phyloP scores from a whole-genome alignment of 2,329 filamentous ascomycete genomes.

The Venturiaceae sp. region DNA sequence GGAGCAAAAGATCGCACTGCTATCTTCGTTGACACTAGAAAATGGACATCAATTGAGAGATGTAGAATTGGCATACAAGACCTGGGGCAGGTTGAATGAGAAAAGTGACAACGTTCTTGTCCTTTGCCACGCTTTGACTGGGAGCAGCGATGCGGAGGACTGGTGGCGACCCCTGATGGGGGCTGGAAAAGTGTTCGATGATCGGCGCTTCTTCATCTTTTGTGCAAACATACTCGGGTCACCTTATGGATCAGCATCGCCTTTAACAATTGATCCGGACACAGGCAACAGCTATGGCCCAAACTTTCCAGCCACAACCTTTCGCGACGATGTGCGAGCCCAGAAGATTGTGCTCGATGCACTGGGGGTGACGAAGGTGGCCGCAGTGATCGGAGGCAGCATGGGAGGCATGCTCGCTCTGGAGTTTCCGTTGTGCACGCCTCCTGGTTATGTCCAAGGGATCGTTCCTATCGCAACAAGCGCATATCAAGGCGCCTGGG shows the following conservation, averaged over 20 bases:
- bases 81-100: slow-evolving; percentile 20
- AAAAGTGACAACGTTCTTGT: slow-evolving; percentile 58
- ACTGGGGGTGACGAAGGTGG: slow-evolving; percentile 43
- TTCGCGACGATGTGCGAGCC: slow-evolving; percentile 24
- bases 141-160: slow-evolving; percentile 44
- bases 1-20: slow-evolving; percentile 18
- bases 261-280: slow-evolving; percentile 24
- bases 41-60: slow-evolving; percentile 17
- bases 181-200: slow-evolving; percentile 43
- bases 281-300: slow-evolving; percentile 12
- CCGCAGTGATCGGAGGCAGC: slow-evolving; percentile 45
- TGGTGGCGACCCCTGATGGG: slow-evolving; percentile 49
- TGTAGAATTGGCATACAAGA: slow-evolving; percentile 23
- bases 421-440: slow-evolving; percentile 40
- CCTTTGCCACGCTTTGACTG: slow-evolving; percentile 42
- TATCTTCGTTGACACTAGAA: slow-evolving; percentile 19
- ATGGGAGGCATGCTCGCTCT: slow-evolving; percentile 51
- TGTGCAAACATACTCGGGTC: slow-evolving; percentile 46
- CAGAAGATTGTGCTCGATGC: slow-evolving; percentile 46
- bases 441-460: slow-evolving; percentile 38
- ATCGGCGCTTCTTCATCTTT: slow-evolving; percentile 42
- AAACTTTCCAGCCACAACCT: slow-evolving; percentile 12
- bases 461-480: slow-evolving; percentile 49
- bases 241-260: slow-evolving; percentile 45
- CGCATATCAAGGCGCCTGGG: slow-evolving; percentile 47